A percentile compares a stretch with the other conserved stretches of the same genome.
Evolutionary conservation across 805 yeast genomes (phyloP).

Genomic region (Zygosaccharomyces pseudorouxii): DNA sequence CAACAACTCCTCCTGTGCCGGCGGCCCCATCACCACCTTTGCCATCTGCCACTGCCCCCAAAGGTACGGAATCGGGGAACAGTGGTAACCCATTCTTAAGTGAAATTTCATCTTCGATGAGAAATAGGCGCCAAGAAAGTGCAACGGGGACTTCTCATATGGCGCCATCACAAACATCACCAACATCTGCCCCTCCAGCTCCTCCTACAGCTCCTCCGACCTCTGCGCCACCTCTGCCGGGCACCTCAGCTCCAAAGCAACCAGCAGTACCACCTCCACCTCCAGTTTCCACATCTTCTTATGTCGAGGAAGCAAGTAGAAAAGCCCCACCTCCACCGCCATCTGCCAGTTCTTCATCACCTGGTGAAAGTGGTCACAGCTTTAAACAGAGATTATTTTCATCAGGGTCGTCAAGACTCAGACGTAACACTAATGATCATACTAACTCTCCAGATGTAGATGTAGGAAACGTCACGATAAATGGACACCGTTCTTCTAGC

Average conservation of each 20-base stretch:
- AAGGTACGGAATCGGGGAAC: slow-evolving; percentile 1
- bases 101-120: slow-evolving; percentile 10
- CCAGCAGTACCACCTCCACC: slow-evolving; percentile 24
- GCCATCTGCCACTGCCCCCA: neutral
- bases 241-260: slow-evolving; percentile 22
- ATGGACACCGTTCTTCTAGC: slow-evolving; percentile 24
- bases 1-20: slow-evolving; percentile 14
- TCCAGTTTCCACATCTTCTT: slow-evolving; percentile 23
- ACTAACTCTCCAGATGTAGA: slow-evolving; percentile 25
- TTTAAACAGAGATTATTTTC: slow-evolving; percentile 32
- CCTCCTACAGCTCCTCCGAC: slow-evolving; percentile 22
- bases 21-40: slow-evolving; percentile 13
- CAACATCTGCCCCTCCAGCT: slow-evolving; percentile 33
- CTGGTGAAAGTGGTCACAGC: slow-evolving; percentile 9
- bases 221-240: slow-evolving; percentile 17
- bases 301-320: neutral
- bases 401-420: slow-evolving; percentile 28
- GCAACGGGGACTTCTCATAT: slow-evolving; percentile 28
- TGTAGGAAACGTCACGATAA: slow-evolving; percentile 24
- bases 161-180: slow-evolving; percentile 23
- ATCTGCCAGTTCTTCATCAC: slow-evolving; percentile 13
- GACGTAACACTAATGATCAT: slow-evolving; percentile 25
- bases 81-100: slow-evolving; percentile 6
- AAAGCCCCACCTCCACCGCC: slow-evolving; percentile 20
- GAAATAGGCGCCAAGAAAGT: slow-evolving; percentile 13